Evolutionary conservation across 306 rosid genomes (phyloP).

Genomic region (Datisca glomerata): DNA sequence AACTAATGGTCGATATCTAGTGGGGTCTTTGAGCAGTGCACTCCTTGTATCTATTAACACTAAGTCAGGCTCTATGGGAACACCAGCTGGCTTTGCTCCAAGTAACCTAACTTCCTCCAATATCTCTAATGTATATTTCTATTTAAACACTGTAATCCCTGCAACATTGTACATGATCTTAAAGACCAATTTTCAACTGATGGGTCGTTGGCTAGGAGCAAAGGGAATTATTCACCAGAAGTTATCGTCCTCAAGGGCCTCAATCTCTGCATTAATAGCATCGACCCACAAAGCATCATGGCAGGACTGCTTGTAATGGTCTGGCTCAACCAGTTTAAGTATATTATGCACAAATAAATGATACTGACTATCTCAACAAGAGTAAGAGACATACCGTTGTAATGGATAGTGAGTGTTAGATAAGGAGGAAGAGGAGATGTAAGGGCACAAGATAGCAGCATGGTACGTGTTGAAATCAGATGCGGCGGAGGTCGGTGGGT

Average conservation of each 20-base stretch:
- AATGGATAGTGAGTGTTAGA: background rate
- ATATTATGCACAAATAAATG: background rate
- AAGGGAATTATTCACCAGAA: too few species aligned
- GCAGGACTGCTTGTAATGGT: background rate
- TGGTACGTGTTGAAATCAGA: background rate
- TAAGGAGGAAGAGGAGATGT: background rate
- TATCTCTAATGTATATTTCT: too few species aligned
- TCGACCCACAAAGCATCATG: background rate
- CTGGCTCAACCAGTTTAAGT: background rate
- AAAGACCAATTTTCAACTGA: too few species aligned
- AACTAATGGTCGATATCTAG: too few species aligned
- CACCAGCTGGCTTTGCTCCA: too few species aligned
- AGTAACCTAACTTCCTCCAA: too few species aligned
- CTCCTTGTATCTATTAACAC: background rate
- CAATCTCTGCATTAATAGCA: background rate
- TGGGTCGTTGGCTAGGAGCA: too few species aligned
- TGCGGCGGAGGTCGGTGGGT: background rate
- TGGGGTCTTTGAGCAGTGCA: background rate
- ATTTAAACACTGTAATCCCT: too few species aligned
- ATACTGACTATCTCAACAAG: background rate
- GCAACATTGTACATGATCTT: too few species aligned
- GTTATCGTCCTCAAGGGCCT: too few species aligned
- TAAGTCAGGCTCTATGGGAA: too few species aligned
- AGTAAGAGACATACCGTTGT: background rate
- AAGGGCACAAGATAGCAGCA: slow-evolving; percentile 3